Base-by-base conservation (phyloP, 805 yeast species). In the Yamadazyma kitorensis region DNA sequence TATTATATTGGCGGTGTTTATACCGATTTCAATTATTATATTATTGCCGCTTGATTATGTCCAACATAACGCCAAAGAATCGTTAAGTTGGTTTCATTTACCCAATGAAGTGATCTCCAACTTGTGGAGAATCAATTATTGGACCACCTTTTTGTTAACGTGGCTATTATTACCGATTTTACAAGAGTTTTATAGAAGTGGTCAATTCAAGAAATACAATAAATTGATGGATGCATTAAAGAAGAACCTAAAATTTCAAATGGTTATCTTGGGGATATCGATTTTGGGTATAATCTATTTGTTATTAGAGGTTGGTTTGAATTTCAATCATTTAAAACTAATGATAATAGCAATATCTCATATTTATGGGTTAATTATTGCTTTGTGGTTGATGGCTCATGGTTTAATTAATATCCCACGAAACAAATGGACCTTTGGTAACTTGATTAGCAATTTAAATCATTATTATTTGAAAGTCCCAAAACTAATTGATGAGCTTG, bases 301-400 rank as follows among this genome's bases (percentile, higher is more conserved):
- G 43, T 55, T 79, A 15, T 45, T 73, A 6, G 68, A 65, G 34
- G 74, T 70, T 16, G 68, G 77, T 9, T 63, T 80, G 27, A 59
- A 73, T 0, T 62, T 79, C 31, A 61, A 62, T 21, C 76, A 79
- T 23, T 57, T 86, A 45, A 82, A 80, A 52, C 70, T 80, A 19
- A 70, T 86, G 58, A 68, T 82, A 13, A 82, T 86, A 41, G 89
- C 93, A 0, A 48, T 83, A 8, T 76, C 93, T 1, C 93, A 86
- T 53, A 78, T 82, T 14, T 86, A 86, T 54, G 75, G 94, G 0
- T 66, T 86, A 50, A 66, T 81, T 2, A 50, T 86, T 21, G 88
- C 91, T 2, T 69, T 84, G 15, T 85, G 93, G 91, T 61, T 86
- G 38, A 78, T 86, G 84, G 85, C 91, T 2, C 89, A 86, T 54